phyloP scores from a whole-genome alignment of 768 basidiomycete genomes.

The Lentinula lateritia region DNA sequence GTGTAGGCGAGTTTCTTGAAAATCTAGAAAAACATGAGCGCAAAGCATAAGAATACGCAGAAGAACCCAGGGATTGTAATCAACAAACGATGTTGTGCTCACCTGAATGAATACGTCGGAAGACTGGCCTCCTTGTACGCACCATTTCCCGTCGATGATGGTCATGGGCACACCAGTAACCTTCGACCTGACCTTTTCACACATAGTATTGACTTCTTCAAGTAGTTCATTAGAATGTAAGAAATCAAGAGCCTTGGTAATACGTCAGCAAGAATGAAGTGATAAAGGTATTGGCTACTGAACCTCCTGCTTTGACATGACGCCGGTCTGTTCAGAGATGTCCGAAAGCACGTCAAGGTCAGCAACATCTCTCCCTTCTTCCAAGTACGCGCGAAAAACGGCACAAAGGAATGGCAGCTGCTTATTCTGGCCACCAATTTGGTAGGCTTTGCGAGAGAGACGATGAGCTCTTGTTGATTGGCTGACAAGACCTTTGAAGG shows the following conservation, averaged over 20 bases:
- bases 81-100: conserved; percentile 11
- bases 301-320: conserved; percentile 61
- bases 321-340: conserved; percentile 45
- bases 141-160: conserved; percentile 76
- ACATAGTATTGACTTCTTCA: conserved; percentile 59
- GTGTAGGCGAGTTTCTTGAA: conserved; percentile 45
- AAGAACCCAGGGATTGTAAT: conserved; percentile 2
- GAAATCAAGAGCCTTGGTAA: conserved; percentile 52
- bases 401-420: conserved; percentile 53
- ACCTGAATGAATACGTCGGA: conserved; percentile 69
- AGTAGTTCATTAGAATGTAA: conserved; percentile 60
- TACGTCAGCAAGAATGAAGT: conserved; percentile 10
- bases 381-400: conserved; percentile 64
- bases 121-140: conserved; percentile 67
- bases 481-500: conserved; percentile 53
- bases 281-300: conserved; percentile 15
- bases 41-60: not conserved
- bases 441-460: conserved; percentile 62
- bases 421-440: conserved; percentile 51
- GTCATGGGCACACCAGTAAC: conserved; percentile 78
- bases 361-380: conserved; percentile 58
- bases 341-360: conserved; percentile 55
- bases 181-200: conserved; percentile 52
- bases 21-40: conserved; percentile 20
- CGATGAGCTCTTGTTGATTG: conserved; percentile 71